Evolutionary conservation across 768 basidiomycete species (phyloP).

Genomic region (Boletus fagicola): DNA sequence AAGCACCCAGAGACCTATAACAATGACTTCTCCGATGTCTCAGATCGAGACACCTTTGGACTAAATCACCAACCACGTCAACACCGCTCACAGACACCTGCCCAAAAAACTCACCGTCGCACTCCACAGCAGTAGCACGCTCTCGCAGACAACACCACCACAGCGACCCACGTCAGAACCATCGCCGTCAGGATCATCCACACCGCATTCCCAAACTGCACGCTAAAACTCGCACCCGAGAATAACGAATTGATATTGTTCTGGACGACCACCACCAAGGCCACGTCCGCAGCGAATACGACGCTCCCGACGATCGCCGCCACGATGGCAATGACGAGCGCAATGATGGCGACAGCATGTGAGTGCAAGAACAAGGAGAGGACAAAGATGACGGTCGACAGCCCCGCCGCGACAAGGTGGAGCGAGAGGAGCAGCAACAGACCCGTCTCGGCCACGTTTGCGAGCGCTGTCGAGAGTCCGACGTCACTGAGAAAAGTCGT

Average conservation of each 20-base stretch:
- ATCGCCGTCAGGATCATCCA: constrained; percentile 69
- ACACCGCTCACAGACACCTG: not conserved
- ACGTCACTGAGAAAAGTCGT: constrained; percentile 39
- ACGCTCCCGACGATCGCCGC: constrained; percentile 53
- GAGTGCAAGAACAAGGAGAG: constrained; percentile 59
- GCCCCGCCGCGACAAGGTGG: constrained; percentile 62
- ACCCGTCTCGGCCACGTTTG: constrained; percentile 46
- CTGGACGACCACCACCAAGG: constrained; percentile 53
- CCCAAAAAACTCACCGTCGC: constrained; percentile 33
- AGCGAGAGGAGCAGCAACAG: constrained; percentile 60
- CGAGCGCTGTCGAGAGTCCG: constrained; percentile 45
- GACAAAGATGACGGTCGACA: constrained; percentile 54
- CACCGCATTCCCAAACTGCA: constrained; percentile 63
- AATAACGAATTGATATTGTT: constrained; percentile 39
- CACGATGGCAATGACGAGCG: constrained; percentile 57
- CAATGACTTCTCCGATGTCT: not conserved
- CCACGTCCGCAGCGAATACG: constrained; percentile 62
- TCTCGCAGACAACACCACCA: constrained; percentile 59
- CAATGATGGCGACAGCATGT: constrained; percentile 51
- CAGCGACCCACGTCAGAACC: constrained; percentile 56
- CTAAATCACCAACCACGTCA: constrained; percentile 13
- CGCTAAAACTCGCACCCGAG: constrained; percentile 40
- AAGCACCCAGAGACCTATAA: not conserved
- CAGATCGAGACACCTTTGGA: not conserved
- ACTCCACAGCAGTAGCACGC: constrained; percentile 71